Evolutionary conservation across 2,329 filamentous ascomycete genomes (phyloP).

Genomic region (Epichloe glyceriae): DNA sequence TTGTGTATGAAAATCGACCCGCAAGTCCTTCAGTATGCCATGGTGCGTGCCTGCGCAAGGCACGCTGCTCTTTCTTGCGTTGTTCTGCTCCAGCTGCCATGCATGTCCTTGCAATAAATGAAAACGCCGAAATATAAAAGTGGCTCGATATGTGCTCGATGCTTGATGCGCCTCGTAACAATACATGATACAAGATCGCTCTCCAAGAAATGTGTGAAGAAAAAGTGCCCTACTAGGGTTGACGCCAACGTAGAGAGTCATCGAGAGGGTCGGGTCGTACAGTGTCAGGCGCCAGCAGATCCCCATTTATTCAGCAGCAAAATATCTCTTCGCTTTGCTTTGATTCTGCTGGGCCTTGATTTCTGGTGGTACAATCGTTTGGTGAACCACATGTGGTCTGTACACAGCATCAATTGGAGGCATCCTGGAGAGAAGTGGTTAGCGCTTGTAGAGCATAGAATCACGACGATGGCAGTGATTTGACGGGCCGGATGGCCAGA

Average conservation of each 20-base stretch:
- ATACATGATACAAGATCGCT: conserved; percentile 1
- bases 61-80: conserved; percentile 3
- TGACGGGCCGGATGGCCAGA: background rate
- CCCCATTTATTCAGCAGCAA: conserved; percentile 44
- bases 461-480: background rate
- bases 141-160: background rate
- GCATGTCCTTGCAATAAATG: conserved; percentile 1
- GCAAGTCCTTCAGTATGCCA: background rate
- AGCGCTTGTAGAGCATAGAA: background rate
- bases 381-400: conserved; percentile 84
- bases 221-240: background rate
- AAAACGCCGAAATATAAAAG: background rate
- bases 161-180: background rate
- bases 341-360: conserved; percentile 55
- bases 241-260: background rate
- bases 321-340: conserved; percentile 59
- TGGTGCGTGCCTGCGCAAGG: background rate
- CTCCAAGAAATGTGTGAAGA: background rate
- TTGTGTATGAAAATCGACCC: too few species aligned
- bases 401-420: conserved; percentile 83
- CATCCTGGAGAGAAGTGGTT: conserved; percentile 38
- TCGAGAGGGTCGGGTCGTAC: background rate
- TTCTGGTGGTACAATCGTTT: conserved; percentile 59
- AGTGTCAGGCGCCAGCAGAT: background rate
- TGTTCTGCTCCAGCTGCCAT: conserved; percentile 3